These are phyloP conservation scores for Nyssa sinensis DNA, from an alignment of 148 eudicot species.

Conservation along the genomic window DNA sequence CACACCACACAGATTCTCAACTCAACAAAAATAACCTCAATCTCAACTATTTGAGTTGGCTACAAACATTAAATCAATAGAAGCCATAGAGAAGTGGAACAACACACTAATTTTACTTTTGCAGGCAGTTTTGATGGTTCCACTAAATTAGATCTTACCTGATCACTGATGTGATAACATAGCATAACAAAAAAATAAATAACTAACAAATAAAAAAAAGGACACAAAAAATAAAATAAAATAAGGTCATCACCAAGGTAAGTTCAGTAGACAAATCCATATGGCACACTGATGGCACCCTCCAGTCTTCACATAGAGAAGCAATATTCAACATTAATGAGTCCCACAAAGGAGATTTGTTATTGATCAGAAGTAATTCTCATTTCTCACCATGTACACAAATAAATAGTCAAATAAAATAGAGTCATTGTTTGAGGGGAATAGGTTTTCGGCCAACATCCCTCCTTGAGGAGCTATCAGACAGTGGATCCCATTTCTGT, in stretches of 20 bases:
- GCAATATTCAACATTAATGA: background rate
- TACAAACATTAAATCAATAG: too few species aligned
- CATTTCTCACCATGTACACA: background rate
- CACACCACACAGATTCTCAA: too few species aligned
- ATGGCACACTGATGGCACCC: background rate
- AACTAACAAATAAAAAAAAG: too few species aligned
- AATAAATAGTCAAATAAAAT: background rate
- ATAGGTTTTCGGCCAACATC: background rate
- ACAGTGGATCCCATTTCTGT: background rate
- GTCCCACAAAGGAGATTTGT: background rate
- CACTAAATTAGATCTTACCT: too few species aligned
- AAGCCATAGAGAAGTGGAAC: too few species aligned
- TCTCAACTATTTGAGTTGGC: too few species aligned
- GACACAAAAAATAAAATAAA: too few species aligned
- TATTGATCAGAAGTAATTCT: background rate
- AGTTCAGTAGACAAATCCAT: background rate
- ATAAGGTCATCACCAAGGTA: background rate
- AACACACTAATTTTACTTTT: too few species aligned
- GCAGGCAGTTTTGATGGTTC: too few species aligned
- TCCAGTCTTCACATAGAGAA: background rate
- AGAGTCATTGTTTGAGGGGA: background rate
- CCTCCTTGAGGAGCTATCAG: background rate
- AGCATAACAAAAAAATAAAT: too few species aligned
- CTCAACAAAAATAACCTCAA: too few species aligned
- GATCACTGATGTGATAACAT: too few species aligned